These are phyloP conservation scores for Boletus vinaceobasis DNA, from an alignment of 768 basidiomycete species.

Conservation along the genomic window DNA sequence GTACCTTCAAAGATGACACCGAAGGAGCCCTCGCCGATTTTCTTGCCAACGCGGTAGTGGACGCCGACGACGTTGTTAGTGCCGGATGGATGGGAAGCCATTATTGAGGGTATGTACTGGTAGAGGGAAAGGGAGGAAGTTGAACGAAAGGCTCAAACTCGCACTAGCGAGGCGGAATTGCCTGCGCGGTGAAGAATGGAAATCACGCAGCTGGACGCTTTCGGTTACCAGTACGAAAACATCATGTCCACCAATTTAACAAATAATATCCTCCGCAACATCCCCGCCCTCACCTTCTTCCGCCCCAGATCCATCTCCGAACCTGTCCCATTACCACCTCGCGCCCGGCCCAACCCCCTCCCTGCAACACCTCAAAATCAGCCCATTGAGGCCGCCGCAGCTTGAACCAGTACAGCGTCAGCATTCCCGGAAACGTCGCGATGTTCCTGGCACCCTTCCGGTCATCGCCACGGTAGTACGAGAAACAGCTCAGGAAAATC, in stretches of 20 bases:
- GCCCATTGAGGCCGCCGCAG: neutral
- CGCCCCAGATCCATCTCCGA: slow-evolving; percentile 9
- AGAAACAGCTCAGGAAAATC: slow-evolving; percentile 44
- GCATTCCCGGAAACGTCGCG: neutral
- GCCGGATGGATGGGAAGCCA: slow-evolving; percentile 56
- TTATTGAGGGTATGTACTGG: slow-evolving; percentile 31
- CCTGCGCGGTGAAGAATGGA: slow-evolving; percentile 32
- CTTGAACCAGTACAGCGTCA: neutral
- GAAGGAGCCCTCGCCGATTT: slow-evolving; percentile 98
- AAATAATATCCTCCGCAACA: slow-evolving; percentile 14
- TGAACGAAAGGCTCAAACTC: neutral
- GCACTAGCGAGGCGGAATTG: slow-evolving; percentile 26
- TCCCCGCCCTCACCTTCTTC: slow-evolving; percentile 15
- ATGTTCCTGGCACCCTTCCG: slow-evolving; percentile 13
- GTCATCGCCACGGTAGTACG: slow-evolving; percentile 34
- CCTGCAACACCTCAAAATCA: neutral
- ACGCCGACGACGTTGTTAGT: slow-evolving; percentile 83
- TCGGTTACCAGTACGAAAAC: slow-evolving; percentile 21
- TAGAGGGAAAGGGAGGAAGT: slow-evolving; percentile 8
- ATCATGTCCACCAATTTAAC: neutral
- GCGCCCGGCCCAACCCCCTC: neutral
- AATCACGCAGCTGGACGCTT: slow-evolving; percentile 11
- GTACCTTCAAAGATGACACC: slow-evolving; percentile 94
- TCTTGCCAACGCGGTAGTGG: slow-evolving; percentile 98
- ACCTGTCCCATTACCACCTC: slow-evolving; percentile 17